Evolutionary conservation across 1,284 basidiomycete species (phyloP), one percentile per base, ranked within the genome.

Genomic region (Afroboletus lepidellus): DNA sequence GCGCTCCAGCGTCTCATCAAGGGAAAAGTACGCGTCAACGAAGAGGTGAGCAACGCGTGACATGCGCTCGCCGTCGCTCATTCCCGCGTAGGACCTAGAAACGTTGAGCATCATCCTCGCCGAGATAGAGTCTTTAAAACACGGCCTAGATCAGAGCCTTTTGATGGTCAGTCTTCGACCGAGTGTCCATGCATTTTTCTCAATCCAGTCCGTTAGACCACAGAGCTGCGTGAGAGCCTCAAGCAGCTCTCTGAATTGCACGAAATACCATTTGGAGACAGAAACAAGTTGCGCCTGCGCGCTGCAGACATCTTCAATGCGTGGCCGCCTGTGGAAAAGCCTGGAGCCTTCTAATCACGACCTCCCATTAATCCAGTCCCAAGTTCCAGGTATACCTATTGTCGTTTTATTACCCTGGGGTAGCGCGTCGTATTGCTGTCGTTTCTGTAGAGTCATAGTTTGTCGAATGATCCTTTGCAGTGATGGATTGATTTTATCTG

Each of bases 201-300:
- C 47, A 58, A 23, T 7, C 0, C 20, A 36, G 20, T 27, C 7
- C 8, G 36, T n/a, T 42, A 68, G 63, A 53, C 37, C 16, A 34
- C 21, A 34, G 62, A 58, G 44, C 46, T 64, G 39, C 53, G 43
- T 20, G 53, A 55, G 45, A 55, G 44, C 41, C 8, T 64, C 43
- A 54, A 52, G 36, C 67, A 62, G 44, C 58, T 70, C 32, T 59
- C 66, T 20, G 42, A 55, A 37, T 48, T 70, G 7, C 30, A 53
- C 20, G 66, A 67, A n/a, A 69, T 66, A 55, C 64, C 67, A 16
- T 70, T 66, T 0, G 63, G 63, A 29, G 64, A 66, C 45, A 54
- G 61, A 23, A 65, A 66, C n/a, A 56, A 53, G 45, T 47, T 66
- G 36, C 66, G 66, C 51, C 47, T 36, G 29, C 67, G 62, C 5